Base-by-base conservation (phyloP, 2,329 filamentous ascomycete genomes). In the Aspergillus ruber region DNA sequence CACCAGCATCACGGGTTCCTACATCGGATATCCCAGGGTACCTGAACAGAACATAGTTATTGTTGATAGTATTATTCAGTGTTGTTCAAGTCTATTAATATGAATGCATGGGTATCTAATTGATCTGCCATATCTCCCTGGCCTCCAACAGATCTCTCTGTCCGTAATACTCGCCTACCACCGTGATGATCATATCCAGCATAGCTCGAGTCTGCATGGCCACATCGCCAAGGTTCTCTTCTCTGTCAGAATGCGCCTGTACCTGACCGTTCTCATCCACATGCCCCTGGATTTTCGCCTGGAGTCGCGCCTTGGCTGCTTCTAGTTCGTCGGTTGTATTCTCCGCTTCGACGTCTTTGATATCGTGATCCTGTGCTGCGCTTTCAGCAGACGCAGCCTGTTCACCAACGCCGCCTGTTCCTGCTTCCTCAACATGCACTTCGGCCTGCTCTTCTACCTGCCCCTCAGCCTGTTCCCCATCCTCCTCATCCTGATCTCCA, bases 161-260 rank as follows among this genome's bases (percentile, higher is more conserved):
- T 1, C 91, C 90, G 68, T 90, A 97, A 55, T 87, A 82, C 69
- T 95, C 90, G 58, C 89, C 90, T 42, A 86, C 84, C 32, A 96
- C 78, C 0, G 88, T 93, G 56, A 96, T 74, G 45, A 96, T 88
- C 88, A 95, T 95, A 69, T 94, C 90, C 29, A 96, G 75, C 36
- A 89, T 90, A n/a, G 83, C 85, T 23, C 80, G 75, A 15, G 59
- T 64, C 49, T 68, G 59, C 42, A 55, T 55, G 12, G 46, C 46
- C 29, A 54, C 43, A 60, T 60, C 48, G 49, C 61, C 48, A 6
- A 42, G 43, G 35, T 47, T 46, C 4, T 59, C 55, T 18, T 63
- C 62, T 5, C 59, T 55, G 21, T 68, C 64, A 10, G 60, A 64
- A 59, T 55, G 60, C 68, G 64, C 23, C 25, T 17, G 21, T 33